Base-by-base conservation (phyloP, 345 rosid genomes). In the Eucalyptus sp. region DNA sequence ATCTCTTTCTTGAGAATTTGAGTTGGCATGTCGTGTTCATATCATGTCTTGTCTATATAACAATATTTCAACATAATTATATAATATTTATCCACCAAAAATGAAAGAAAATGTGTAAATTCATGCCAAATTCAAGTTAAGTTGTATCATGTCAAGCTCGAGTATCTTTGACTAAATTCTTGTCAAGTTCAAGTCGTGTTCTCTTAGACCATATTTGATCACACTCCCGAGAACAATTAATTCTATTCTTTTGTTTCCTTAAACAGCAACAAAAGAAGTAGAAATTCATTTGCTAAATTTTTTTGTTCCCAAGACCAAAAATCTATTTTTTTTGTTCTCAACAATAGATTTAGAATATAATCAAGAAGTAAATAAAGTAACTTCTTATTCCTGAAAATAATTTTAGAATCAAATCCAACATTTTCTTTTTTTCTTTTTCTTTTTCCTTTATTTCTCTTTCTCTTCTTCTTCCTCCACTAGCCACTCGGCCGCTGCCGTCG, bases 311-410 rank as follows among this genome's bases (percentile, higher is more conserved):
- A 0, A 52, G 22, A 52, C 58, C 25, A 1, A 52, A 52, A 52
- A 52, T 52, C 58, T 0, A 0, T 52, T 52, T 52, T 52, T 52
- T 52, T 52, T 52, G 5, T 52, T 52, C 25, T 52, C 2, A 8
- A 52, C 1, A 52, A 52, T 20, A 52, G 10, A 52, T 52, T 52
- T 52, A 4, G 1, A 52, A 52, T 52, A 52, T 7, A 52, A 52
- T 52, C 25, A 52, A 52, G 5, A 20, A 52, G 58, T 20, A 52
- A 52, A 52, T 18, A 52, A 18, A 52, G 2, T 52, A 52, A 8
- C 25, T 52, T 52, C 10, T 52, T 20, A 18, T 52, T 8, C 2
- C 0, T 10, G 0, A 52, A 52, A 52, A 3, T 0, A 8, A 52
- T 52, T 52, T 52, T 52, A 20, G 0, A 52, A 52, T 52, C 58